Conservation (phyloP, 2,329 filamentous ascomycete genomes). For the Venturia effusa region DNA sequence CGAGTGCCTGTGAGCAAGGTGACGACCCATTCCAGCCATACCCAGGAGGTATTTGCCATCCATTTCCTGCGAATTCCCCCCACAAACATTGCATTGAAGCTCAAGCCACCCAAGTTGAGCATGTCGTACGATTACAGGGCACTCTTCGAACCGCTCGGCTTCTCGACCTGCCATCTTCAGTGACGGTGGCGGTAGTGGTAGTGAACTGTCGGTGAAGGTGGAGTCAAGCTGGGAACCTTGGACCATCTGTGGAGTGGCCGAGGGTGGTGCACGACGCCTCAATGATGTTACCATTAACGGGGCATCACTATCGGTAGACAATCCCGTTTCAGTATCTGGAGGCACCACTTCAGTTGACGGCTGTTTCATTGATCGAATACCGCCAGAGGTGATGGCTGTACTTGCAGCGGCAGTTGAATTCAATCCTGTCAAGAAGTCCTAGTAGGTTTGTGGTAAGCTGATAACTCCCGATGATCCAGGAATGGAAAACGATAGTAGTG, state of each 20-base stretch:
- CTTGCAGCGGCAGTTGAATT: not conserved
- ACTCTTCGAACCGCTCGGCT: not conserved
- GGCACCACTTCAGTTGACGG: not conserved
- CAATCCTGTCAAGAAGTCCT: not conserved
- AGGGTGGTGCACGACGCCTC: not conserved
- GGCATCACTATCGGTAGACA: not conserved
- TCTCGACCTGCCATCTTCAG: not conserved
- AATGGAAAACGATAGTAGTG: not conserved
- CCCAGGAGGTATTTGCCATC: not conserved
- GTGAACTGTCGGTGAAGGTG: not conserved
- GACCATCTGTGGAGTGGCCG: not conserved
- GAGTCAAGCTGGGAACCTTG: not conserved
- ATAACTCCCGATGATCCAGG: not conserved
- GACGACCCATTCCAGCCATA: not conserved
- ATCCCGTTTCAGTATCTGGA: not conserved
- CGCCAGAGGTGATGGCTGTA: not conserved
- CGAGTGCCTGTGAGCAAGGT: not conserved
- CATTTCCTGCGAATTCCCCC: not conserved
- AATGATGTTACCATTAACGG: not conserved
- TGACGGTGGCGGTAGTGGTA: not conserved
- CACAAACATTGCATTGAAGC: not conserved
- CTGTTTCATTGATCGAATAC: not conserved
- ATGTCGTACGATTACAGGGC: not conserved
- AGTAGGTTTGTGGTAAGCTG: not conserved
- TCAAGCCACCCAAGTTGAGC: not conserved